phyloP scores from a whole-genome alignment of 305 asterid genomes.

The Fraxinus latifolia region DNA sequence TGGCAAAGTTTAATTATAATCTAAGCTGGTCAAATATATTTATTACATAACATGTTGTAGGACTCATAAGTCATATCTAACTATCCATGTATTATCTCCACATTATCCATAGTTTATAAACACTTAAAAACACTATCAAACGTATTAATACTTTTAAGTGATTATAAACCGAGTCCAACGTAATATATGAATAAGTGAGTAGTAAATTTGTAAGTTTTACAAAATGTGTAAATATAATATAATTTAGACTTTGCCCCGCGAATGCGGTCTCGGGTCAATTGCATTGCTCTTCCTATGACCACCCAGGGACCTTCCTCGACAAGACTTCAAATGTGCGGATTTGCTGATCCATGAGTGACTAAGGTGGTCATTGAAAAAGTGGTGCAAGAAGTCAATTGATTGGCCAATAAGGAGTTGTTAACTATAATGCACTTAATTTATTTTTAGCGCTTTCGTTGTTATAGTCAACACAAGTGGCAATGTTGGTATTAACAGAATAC shows the following conservation, averaged over 20 bases:
- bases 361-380: background rate
- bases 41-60: background rate
- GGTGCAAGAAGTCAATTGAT: background rate
- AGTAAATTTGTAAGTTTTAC: background rate
- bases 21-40: background rate
- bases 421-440: background rate
- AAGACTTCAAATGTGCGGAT: background rate
- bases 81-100: background rate
- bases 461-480: background rate
- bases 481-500: background rate
- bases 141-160: background rate
- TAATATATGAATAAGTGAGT: too few relatives aligned
- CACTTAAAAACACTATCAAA: background rate
- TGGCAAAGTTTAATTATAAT: background rate
- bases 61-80: background rate
- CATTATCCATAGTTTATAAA: background rate
- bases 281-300: background rate
- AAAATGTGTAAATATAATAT: background rate
- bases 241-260: background rate
- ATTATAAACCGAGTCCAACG: too few relatives aligned
- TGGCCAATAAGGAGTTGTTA: background rate
- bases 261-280: too few relatives aligned
- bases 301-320: constrained; percentile 11
- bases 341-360: background rate
- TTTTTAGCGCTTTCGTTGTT: background rate